Evolutionary conservation across 192 early-diverging fungal species (phyloP).

Genomic region (Backusella psychrophila): DNA sequence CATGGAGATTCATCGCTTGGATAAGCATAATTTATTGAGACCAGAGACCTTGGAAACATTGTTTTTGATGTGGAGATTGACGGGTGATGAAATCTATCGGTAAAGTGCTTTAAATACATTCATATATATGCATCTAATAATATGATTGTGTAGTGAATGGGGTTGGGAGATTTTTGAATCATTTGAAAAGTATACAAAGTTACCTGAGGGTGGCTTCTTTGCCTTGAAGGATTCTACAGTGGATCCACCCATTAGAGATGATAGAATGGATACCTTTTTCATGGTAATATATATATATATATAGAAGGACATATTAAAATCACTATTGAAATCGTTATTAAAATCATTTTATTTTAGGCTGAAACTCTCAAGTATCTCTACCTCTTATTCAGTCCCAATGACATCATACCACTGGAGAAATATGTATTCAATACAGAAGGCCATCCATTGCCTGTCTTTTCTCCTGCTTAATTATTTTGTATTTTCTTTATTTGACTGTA

Average conservation of each 20-base stretch:
- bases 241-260: constrained; percentile 40
- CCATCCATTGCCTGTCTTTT: constrained; percentile 78
- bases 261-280: constrained; percentile 87
- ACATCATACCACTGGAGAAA: constrained; percentile 70
- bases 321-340: background rate
- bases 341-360: constrained; percentile 48
- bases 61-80: constrained; percentile 83
- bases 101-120: constrained; percentile 29
- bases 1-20: constrained; percentile 60
- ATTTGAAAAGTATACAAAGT: constrained; percentile 77
- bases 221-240: constrained; percentile 59
- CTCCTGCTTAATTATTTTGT: background rate
- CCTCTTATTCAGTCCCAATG: constrained; percentile 73
- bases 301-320: too few relatives aligned
- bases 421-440: constrained; percentile 96
- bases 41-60: constrained; percentile 91
- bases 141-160: constrained; percentile 52
- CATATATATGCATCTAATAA: background rate
- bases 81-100: constrained; percentile 82
- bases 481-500: background rate
- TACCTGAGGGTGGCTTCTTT: constrained; percentile 58
- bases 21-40: constrained; percentile 79
- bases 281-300: constrained; percentile 31
- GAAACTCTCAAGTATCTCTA: constrained; percentile 96
- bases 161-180: constrained; percentile 86